Conservation (phyloP, 768 basidiomycete genomes). For the Boletus fagicola region DNA sequence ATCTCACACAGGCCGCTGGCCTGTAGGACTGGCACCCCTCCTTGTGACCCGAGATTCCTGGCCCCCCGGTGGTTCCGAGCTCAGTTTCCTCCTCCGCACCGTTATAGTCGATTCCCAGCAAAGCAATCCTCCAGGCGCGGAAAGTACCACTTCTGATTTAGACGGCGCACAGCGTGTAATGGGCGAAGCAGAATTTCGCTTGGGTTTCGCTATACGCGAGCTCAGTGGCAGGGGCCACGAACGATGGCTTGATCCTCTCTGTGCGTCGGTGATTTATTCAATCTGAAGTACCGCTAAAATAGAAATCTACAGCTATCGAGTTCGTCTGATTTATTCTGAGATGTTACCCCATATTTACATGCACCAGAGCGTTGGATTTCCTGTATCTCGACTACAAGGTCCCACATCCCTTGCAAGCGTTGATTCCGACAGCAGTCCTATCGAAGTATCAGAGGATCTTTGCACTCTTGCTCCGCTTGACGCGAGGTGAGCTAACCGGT, state of each 20-base stretch:
- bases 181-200: slow-evolving; percentile 67
- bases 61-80: slow-evolving; percentile 85
- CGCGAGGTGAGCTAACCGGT: slow-evolving; percentile 56
- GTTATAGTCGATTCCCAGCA: slow-evolving; percentile 83
- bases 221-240: slow-evolving; percentile 63
- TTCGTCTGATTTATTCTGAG: slow-evolving; percentile 5
- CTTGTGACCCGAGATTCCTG: slow-evolving; percentile 74
- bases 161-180: slow-evolving; percentile 37
- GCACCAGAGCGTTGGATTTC: slow-evolving; percentile 77
- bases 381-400: slow-evolving; percentile 88
- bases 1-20: slow-evolving; percentile 40
- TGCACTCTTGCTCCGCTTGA: slow-evolving; percentile 71
- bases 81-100: slow-evolving; percentile 78
- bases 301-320: slow-evolving; percentile 23
- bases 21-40: slow-evolving; percentile 70
- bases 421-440: slow-evolving; percentile 71
- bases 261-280: slow-evolving; percentile 46
- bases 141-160: slow-evolving; percentile 28
- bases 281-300: slow-evolving; percentile 6
- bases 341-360: slow-evolving; percentile 1
- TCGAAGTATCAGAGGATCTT: slow-evolving; percentile 86
- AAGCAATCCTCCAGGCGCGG: slow-evolving; percentile 15
- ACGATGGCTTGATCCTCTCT: slow-evolving; percentile 78
- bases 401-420: slow-evolving; percentile 69
- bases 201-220: slow-evolving; percentile 85